Evolutionary conservation across 805 yeast genomes (phyloP).

Genomic region (Barnettozyma populi): DNA sequence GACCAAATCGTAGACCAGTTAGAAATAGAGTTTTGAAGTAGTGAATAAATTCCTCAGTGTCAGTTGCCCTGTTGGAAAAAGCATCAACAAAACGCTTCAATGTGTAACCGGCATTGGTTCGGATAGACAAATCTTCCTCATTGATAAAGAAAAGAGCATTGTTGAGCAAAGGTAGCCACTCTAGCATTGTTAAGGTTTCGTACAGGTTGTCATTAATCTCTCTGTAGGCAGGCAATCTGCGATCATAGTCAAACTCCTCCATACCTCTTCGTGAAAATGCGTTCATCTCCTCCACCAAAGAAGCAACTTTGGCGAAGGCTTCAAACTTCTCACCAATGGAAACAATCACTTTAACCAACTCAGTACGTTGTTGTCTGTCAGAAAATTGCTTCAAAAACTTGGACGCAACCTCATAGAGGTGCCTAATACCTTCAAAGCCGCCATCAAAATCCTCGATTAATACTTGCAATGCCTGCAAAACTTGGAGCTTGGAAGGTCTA

Average conservation of each 20-base stretch:
- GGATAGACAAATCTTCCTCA: slow-evolving; percentile 74
- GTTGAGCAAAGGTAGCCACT: slow-evolving; percentile 79
- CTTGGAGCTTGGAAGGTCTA: slow-evolving; percentile 45
- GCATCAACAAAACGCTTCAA: slow-evolving; percentile 61
- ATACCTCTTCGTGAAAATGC: slow-evolving; percentile 57
- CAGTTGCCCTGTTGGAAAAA: slow-evolving; percentile 19
- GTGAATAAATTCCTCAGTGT: slow-evolving; percentile 28
- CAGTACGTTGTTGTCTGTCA: slow-evolving; percentile 57
- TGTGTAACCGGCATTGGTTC: slow-evolving; percentile 68
- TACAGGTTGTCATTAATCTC: slow-evolving; percentile 53
- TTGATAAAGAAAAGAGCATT: slow-evolving; percentile 64
- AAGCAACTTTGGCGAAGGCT: slow-evolving; percentile 40
- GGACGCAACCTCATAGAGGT: slow-evolving; percentile 46
- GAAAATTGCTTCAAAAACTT: slow-evolving; percentile 52
- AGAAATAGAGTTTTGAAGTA: slow-evolving; percentile 50
- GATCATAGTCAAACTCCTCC: slow-evolving; percentile 75
- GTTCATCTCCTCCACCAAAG: slow-evolving; percentile 60
- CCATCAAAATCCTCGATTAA: slow-evolving; percentile 51
- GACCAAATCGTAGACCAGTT: slow-evolving; percentile 62
- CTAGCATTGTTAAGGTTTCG: slow-evolving; percentile 37
- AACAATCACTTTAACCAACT: slow-evolving; percentile 53
- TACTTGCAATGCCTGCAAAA: slow-evolving; percentile 51
- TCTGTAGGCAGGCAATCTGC: slow-evolving; percentile 63
- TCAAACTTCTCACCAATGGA: slow-evolving; percentile 51
- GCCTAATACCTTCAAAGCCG: slow-evolving; percentile 42